phyloP scores from a whole-genome alignment of 257 asterid genomes.

The Fraxinus anomala region DNA sequence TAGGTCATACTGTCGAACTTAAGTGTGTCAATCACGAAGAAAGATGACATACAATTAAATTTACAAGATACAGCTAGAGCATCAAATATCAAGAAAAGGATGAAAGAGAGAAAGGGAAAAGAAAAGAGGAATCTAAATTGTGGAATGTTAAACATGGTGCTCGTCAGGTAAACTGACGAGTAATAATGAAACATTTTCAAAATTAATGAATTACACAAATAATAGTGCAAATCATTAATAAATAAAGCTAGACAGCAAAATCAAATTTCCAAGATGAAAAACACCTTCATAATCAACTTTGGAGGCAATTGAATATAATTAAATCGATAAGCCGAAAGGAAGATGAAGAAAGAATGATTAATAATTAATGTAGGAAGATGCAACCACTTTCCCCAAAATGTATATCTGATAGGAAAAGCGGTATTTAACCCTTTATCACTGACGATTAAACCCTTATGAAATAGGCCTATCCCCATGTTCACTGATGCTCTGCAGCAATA shows the following conservation, averaged over 20 bases:
- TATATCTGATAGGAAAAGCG: no score
- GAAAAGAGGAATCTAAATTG: not conserved
- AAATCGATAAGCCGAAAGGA: not conserved
- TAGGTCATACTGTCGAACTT: not conserved
- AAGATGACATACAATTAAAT: not conserved
- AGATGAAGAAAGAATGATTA: not conserved
- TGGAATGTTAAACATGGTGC: not conserved
- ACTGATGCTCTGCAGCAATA: no score
- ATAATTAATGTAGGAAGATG: no score
- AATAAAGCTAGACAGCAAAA: not conserved
- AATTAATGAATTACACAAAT: not conserved
- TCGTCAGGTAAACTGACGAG: not conserved
- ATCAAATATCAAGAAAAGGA: conserved; percentile 3
- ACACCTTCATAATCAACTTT: not conserved
- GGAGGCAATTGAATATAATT: not conserved
- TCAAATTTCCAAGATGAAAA: not conserved
- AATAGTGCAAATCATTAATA: not conserved
- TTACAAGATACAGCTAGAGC: not conserved
- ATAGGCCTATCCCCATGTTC: no score
- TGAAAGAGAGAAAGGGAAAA: not conserved
- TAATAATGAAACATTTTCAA: not conserved
- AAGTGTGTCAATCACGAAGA: not conserved
- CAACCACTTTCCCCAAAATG: no score
- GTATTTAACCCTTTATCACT: no score
- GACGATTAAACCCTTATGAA: no score